Evolutionary conservation across 441 rosid genomes (phyloP).

Genomic region (Kokia cookei): DNA sequence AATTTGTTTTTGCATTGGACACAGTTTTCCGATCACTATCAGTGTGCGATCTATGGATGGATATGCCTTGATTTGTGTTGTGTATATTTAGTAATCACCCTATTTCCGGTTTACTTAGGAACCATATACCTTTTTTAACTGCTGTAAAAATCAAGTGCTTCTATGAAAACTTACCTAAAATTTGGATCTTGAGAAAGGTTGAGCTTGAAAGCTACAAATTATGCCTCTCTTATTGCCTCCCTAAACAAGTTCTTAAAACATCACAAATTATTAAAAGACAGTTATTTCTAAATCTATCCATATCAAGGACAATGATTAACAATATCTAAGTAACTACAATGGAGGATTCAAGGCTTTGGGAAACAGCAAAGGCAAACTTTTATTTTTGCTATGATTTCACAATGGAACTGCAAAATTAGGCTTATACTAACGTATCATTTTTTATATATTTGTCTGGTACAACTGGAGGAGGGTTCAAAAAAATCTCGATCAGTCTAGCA

Average conservation of each 20-base stretch:
- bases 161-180: background rate
- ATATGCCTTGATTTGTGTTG: slow-evolving; percentile 14
- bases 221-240: background rate
- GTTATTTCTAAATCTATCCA: background rate
- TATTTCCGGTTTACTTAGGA: background rate
- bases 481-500: background rate
- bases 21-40: background rate
- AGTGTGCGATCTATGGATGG: background rate
- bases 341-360: background rate
- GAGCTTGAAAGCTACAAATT: background rate
- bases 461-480: background rate
- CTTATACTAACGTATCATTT: background rate
- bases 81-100: slow-evolving; percentile 7
- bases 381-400: background rate
- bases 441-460: background rate
- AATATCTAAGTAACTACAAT: background rate
- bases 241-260: background rate
- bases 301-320: background rate
- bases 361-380: background rate
- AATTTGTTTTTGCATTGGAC: background rate
- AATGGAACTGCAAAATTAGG: background rate
- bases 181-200: background rate
- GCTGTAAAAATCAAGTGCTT: background rate
- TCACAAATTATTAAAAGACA: background rate
- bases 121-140: background rate